These are phyloP conservation scores for Fonsecaea multimorphosa DNA, from an alignment of 2,329 filamentous ascomycete genomes.

Conservation along the genomic window DNA sequence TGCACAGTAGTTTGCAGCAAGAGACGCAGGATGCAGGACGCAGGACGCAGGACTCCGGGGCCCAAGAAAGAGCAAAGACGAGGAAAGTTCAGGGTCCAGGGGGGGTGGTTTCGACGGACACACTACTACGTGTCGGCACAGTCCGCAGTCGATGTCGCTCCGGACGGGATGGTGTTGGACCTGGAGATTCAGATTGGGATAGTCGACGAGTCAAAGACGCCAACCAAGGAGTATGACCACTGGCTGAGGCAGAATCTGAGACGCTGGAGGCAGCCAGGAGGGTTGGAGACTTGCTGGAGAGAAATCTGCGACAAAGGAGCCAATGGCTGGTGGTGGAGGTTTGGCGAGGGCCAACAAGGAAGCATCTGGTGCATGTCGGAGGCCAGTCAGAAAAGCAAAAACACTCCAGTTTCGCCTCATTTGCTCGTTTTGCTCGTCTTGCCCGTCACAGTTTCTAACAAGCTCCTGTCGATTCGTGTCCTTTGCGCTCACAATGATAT, in stretches of 20 bases:
- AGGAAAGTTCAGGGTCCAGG: constrained; percentile 28
- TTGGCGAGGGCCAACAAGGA: constrained; percentile 5
- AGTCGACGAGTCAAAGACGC: constrained; percentile 13
- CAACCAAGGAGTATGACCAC: constrained; percentile 16
- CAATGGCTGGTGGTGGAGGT: constrained; percentile 13
- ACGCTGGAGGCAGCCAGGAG: too few relatives aligned
- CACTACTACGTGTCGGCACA: constrained; percentile 8
- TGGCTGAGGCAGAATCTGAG: constrained; percentile 32
- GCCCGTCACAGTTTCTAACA: neutral
- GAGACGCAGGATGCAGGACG: constrained; percentile 15
- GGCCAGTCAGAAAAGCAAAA: neutral
- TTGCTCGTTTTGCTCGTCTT: neutral
- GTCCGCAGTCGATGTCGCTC: constrained; percentile 10
- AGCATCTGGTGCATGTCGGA: neutral
- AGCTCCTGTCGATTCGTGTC: neutral
- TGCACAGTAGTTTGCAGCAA: constrained; percentile 8
- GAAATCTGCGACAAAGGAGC: constrained; percentile 17
- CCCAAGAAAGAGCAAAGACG: constrained; percentile 15
- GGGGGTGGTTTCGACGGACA: constrained; percentile 6
- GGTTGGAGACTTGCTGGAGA: constrained; percentile 18
- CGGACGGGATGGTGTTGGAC: constrained; percentile 3
- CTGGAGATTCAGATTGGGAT: constrained; percentile 18
- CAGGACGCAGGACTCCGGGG: constrained; percentile 14
- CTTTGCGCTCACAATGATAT: neutral
- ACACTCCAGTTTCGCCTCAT: neutral